phyloP scores from a whole-genome alignment of 164 flowering plant species.

The Protea cynaroides region DNA sequence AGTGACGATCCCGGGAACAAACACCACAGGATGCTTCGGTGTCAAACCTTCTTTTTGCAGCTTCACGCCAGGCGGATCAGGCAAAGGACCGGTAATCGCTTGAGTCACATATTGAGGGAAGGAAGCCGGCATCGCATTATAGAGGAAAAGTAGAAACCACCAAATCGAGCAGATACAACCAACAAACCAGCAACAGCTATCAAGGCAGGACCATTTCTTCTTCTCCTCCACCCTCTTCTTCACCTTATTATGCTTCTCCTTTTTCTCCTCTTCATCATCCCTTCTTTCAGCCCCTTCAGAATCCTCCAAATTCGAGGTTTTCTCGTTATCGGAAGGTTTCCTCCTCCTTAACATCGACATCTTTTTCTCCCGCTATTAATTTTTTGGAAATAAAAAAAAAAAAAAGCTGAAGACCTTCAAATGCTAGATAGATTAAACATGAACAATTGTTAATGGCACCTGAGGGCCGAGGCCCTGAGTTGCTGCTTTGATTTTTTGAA shows the following conservation, averaged over 20 bases:
- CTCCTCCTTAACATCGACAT: constrained; percentile 30
- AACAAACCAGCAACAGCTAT: constrained; percentile 59
- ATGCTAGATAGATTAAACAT: no score
- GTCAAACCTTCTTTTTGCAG: constrained; percentile 65
- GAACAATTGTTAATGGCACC: no score
- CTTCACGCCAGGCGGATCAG: constrained; percentile 92
- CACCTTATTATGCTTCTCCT: not conserved
- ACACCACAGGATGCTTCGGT: constrained; percentile 88
- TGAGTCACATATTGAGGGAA: constrained; percentile 89
- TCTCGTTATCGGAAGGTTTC: constrained; percentile 20
- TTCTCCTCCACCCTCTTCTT: constrained; percentile 5
- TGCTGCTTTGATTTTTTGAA: no score
- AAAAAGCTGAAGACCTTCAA: no score
- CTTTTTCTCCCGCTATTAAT: no score
- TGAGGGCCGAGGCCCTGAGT: no score
- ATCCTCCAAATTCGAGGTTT: constrained; percentile 3
- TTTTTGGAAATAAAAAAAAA: no score
- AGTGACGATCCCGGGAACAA: constrained; percentile 96
- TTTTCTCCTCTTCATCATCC: constrained; percentile 9
- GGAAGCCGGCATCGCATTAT: constrained; percentile 82
- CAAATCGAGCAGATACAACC: constrained; percentile 51
- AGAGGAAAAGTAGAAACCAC: constrained; percentile 56
- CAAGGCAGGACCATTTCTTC: constrained; percentile 36
- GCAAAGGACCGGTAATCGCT: constrained; percentile 87
- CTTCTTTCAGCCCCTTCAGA: constrained; percentile 4